Evolutionary conservation across 2,329 filamentous ascomycete species (phyloP), one percentile per base, ranked within the genome.

Genomic region (Diaporthe longicolla): DNA sequence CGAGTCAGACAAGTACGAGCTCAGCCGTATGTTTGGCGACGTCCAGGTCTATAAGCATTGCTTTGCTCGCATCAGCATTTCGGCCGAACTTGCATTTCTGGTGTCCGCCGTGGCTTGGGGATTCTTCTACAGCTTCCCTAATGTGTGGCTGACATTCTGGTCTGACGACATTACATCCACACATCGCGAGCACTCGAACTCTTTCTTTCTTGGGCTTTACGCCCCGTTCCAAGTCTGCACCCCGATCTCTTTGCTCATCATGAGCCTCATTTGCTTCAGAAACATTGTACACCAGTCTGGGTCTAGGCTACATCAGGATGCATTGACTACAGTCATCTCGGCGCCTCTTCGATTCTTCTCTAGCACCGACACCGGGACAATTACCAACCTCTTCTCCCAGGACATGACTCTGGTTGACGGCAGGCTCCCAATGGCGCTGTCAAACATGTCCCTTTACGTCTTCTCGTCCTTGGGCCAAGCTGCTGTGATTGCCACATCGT

Each of bases 351-450:
- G 75, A 0, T 73, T 77, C 37, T 77, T 80, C 24, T 78, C 76
- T 24, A 73, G 71, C 15, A 78, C 77, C 5, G 79, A 80, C 71
- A 77, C 77, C 0, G 79, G 79, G 5, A 75, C 75, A 4, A 70
- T 79, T 21, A 77, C 79, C 21, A 80, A 79, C 37, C 61, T 78
- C 61, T 80, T 80, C 69, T 79, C 76, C 13, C 79, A 80, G 61
- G 84, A 86, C 71, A 80, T 86, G 76, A 81, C 82, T 0, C 78
- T 86, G 3, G 79, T 86, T 6, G 84, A 85, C 68, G 80, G 82
- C 3, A 79, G 83, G 37, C 80, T 86, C 6, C 84, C 84, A 0
- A 55, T 80, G 10, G 75, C 81, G 7, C 61, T 82, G 8, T 75
- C 79, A 55, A 80, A 82, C 45, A 71, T 80, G 57, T 61, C 66